Evolutionary conservation across 129 eudicot species (phyloP), one percentile per base, ranked within the genome.

Genomic region (Helichrysum umbraculigerum): DNA sequence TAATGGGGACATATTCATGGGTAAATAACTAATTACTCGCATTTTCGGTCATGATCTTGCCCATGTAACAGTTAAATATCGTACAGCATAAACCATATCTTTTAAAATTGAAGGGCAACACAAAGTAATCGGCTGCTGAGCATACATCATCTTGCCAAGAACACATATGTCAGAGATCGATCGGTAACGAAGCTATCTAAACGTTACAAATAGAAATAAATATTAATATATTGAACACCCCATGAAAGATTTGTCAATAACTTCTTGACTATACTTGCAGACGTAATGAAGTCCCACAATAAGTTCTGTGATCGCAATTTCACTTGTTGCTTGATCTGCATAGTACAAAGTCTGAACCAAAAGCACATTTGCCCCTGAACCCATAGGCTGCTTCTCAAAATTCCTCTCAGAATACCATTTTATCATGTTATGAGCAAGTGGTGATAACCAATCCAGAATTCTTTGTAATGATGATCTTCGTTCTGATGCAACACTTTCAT

Each of bases 351-450:
- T 93, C 79, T 90, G 96, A 3, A 93, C 96, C 42, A 93, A 82
- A 42, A 90, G 96, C 79, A 90, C 88, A 42, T 84, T 82, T 22
- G 87, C 79, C 42, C 86, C 83, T 2, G 81, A 79, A 84, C 74
- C 78, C 79, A 83, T 73, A 3, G 79, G 89, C 42, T 91, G 96
- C 81, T 92, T 86, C 83, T 91, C 96, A 59, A 91, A 91, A 47
- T 85, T 95, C 65, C 99, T 79, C 77, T 91, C 99, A 0, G 94
- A 87, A 73, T 89, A 88, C 99, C 99, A 95, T 58, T 90, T 86
- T 17, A 91, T 82, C 90, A 80, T 95, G 81, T 87, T 86, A 84
- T 87, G 99, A 59, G 99, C 99, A 41, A 95, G 94, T 51, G 99
- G 99, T 30, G 97, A 85, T 78, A 95, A 75, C 99, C 97, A 95